phyloP scores from a whole-genome alignment of 2,329 filamentous ascomycete species.

The Sporothrix sp. region DNA sequence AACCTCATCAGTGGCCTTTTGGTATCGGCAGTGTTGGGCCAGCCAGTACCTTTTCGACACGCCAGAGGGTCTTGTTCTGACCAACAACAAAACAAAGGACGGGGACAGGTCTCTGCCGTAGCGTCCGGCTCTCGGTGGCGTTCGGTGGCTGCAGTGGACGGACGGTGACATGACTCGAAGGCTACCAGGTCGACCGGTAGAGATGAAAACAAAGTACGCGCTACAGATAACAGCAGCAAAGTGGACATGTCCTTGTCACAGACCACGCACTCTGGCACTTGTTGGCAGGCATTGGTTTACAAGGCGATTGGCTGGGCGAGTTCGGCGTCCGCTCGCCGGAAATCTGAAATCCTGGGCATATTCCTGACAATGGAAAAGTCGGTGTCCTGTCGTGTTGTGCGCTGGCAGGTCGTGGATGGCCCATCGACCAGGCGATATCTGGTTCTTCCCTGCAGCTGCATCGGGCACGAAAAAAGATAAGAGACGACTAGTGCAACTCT shows the following conservation, averaged over 20 bases:
- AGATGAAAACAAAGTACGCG: background rate
- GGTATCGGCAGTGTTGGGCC: too few species aligned
- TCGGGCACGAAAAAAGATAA: too few species aligned
- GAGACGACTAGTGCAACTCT: background rate
- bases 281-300: background rate
- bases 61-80: too few species aligned
- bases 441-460: too few species aligned
- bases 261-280: background rate
- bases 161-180: conserved; percentile 4
- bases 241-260: too few species aligned
- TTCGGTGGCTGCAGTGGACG: background rate
- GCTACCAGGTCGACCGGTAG: background rate
- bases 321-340: background rate
- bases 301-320: background rate
- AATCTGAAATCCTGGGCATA: background rate
- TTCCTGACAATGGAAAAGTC: background rate
- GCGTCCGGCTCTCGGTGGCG: conserved; percentile 10
- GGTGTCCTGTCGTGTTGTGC: conserved; percentile 3
- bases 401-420: background rate
- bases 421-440: background rate
- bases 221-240: too few species aligned
- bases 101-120: background rate
- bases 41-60: too few species aligned
- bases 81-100: background rate
- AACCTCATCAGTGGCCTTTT: too few species aligned